Base-by-base conservation (phyloP, 2,329 filamentous ascomycete genomes). In the Epichloe sibirici region DNA sequence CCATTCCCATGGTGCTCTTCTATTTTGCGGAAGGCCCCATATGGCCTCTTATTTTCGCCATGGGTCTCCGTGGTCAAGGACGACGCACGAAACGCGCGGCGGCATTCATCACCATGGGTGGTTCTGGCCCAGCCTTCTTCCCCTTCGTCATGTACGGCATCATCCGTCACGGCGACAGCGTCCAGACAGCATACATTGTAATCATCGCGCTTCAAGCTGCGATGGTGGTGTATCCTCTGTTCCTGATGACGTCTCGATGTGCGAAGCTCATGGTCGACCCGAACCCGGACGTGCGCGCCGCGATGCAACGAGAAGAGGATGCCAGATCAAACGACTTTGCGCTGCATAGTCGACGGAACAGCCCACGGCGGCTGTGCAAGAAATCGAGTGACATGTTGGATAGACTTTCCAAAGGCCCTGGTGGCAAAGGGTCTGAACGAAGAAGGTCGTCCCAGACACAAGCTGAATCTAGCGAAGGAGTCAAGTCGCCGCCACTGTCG, bases 11-110 rank as follows among this genome's bases (percentile, higher is more conserved):
- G 2, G 73, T 83, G 40, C 60, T 90, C 31, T 85, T 86, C 57
- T 83, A 88, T 58, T 88, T 94, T 66, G 88, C 87, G 62, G 88
- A 91, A 65, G 86, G 84, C 0, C 88, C 89, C 49, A 80, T 88
- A 59, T 95, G 88, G 74, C 89, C 90, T 0, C 82, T 90, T 2
- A 83, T 93, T 55, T 89, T 90, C 58, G 82, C 86, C 3, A 76
- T 93, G 12, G 86, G 85, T 3, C 82, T 95, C 54, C 80, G 88
- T 3, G 88, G 89, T 1, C 79, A 94, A 48, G 89, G 89, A 0
- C 77, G 79, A n/a, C 78, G 88, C 57, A 90, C 86, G 4, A 94
- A 94, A 69, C 78, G 84, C 47, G 88, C 85, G 0, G 84, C 85
- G 0, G 85, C 85, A 1, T 87, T 81, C 65, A 83, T 94, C 57